phyloP scores from a whole-genome alignment of 2,329 filamentous ascomycete species.

The Aspergillus neotritici region DNA sequence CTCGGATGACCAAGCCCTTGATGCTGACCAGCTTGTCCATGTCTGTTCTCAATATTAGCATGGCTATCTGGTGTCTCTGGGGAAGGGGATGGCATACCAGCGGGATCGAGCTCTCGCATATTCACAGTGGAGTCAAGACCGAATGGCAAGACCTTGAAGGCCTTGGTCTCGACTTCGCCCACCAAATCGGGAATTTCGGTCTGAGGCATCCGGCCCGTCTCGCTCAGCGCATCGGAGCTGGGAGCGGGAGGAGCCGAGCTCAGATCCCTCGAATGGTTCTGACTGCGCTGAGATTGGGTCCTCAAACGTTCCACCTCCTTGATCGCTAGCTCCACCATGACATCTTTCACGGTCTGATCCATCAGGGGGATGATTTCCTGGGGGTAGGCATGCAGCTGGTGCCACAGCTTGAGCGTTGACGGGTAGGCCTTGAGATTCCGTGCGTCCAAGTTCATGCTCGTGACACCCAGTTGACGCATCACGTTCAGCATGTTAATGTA shows the following conservation, averaged over 20 bases:
- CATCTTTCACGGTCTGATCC: slow-evolving; percentile 89
- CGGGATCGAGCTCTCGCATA: slow-evolving; percentile 87
- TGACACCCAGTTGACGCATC: slow-evolving; percentile 82
- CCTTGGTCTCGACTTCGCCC: slow-evolving; percentile 70
- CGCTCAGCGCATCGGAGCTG: slow-evolving; percentile 66
- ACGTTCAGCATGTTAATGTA: slow-evolving; percentile 82
- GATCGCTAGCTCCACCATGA: slow-evolving; percentile 83
- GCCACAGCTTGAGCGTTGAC: slow-evolving; percentile 86
- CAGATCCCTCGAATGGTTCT: slow-evolving; percentile 46
- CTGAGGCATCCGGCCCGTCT: slow-evolving; percentile 28
- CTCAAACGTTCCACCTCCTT: slow-evolving; percentile 69
- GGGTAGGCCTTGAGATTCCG: slow-evolving; percentile 89
- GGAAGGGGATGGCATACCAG: slow-evolving; percentile 46
- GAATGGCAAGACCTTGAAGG: slow-evolving; percentile 84
- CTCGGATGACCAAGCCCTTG: slow-evolving; percentile 92
- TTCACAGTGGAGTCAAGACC: slow-evolving; percentile 84
- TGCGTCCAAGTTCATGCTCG: slow-evolving; percentile 80
- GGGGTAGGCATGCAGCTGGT: slow-evolving; percentile 89
- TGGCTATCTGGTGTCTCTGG: neutral
- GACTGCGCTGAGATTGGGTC: slow-evolving; percentile 46
- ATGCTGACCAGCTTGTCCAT: slow-evolving; percentile 95
- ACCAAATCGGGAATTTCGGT: slow-evolving; percentile 61
- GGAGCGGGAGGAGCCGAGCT: slow-evolving; percentile 74
- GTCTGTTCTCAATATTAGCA: slow-evolving; percentile 47
- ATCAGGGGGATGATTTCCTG: slow-evolving; percentile 95